A percentile compares a stretch with the other conserved stretches of the same genome.
phyloP scores from a whole-genome alignment of 768 basidiomycete genomes.

The Mycena galopus region DNA sequence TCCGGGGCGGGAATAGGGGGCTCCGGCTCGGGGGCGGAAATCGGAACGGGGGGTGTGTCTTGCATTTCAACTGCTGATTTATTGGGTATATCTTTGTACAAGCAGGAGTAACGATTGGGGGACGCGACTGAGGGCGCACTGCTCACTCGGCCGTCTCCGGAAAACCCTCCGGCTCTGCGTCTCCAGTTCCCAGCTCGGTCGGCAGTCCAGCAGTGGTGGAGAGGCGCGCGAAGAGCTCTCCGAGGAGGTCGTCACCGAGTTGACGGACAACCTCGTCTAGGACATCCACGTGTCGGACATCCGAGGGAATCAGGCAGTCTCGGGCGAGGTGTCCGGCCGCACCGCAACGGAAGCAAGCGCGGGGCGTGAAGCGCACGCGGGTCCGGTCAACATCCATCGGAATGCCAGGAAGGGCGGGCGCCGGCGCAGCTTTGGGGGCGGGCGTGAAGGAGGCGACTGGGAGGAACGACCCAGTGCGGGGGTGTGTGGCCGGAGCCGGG shows the following conservation, averaged over 20 bases:
- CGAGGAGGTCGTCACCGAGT: neutral
- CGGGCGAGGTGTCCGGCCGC: neutral
- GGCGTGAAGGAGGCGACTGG: too few relatives aligned
- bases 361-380: neutral
- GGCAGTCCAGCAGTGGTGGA: neutral
- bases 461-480: too few relatives aligned
- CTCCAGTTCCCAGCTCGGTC: neutral
- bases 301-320: neutral
- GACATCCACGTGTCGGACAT: neutral
- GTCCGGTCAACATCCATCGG: neutral
- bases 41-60: neutral
- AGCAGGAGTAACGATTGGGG: neutral
- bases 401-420: neutral
- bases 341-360: neutral
- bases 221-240: neutral
- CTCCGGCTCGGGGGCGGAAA: too few relatives aligned
- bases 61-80: neutral
- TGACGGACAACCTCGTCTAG: neutral
- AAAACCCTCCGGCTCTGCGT: neutral
- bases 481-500: too few relatives aligned
- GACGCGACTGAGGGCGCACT: neutral
- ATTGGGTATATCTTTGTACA: neutral
- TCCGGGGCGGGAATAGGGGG: too few relatives aligned
- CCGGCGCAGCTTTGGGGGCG: too few relatives aligned
- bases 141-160: neutral